Evolutionary conservation across 164 flowering plant species (phyloP).

Genomic region (Berberis thunbergii): DNA sequence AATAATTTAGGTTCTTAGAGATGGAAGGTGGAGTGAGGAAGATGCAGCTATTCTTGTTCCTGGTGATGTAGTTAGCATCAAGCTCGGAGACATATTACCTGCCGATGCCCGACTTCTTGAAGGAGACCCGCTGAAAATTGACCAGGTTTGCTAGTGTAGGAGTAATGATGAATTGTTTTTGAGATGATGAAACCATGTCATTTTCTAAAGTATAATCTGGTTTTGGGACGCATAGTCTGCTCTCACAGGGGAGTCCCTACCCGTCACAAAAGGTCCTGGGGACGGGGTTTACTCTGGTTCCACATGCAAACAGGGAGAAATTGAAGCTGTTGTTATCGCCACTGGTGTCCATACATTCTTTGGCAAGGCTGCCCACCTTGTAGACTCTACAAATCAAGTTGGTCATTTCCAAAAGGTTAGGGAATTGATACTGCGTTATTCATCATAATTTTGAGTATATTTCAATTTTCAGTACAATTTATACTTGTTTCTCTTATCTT

Average conservation of each 20-base stretch:
- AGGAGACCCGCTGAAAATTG: conserved; percentile 85
- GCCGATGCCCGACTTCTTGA: conserved; percentile 92
- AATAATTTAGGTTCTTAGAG: conserved; percentile 56
- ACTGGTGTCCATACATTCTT: conserved; percentile 43
- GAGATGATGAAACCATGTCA: not conserved
- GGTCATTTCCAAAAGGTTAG: conserved; percentile 35
- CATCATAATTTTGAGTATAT: not conserved
- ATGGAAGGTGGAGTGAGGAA: conserved; percentile 80
- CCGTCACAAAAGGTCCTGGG: conserved; percentile 35
- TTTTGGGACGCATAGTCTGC: conserved; percentile 23
- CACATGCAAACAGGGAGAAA: conserved; percentile 37
- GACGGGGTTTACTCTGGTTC: conserved; percentile 41
- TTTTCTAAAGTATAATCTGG: not conserved
- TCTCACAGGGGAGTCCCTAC: conserved; percentile 36
- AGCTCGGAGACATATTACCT: conserved; percentile 85
- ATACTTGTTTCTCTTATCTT: conserved; percentile 7
- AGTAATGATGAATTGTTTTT: conserved; percentile 1
- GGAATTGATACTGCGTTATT: not conserved
- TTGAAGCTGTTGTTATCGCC: conserved; percentile 39
- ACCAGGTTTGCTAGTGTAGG: conserved; percentile 42
- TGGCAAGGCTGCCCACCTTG: conserved; percentile 43
- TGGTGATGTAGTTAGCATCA: conserved; percentile 77
- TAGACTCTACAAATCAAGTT: conserved; percentile 32
- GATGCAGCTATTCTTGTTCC: conserved; percentile 81
- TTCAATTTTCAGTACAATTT: not conserved